Conservation (phyloP, 352 stramenopile genomes). For the Pythium vanterpoolii region DNA sequence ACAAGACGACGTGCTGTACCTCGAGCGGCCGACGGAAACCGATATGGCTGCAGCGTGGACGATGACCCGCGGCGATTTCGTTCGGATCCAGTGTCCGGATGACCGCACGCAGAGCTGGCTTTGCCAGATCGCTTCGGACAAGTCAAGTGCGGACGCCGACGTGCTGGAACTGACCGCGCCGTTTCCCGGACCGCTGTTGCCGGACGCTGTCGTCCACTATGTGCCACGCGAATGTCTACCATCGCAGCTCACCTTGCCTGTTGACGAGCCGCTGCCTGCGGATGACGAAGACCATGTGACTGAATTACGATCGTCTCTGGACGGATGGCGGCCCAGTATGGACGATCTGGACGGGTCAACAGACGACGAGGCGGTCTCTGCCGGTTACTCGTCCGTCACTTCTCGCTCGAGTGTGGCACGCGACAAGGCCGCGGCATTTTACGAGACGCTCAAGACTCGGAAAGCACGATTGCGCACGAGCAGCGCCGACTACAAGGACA, state of each 20-base stretch:
- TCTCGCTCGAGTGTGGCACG: constrained; percentile 8
- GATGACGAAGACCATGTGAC: constrained; percentile 10
- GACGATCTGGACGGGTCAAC: constrained; percentile 18
- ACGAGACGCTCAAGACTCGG: constrained; percentile 18
- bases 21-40: constrained; percentile 7
- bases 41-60: neutral
- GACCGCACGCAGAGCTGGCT: constrained; percentile 21
- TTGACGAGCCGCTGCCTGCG: neutral
- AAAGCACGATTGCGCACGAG: constrained; percentile 17
- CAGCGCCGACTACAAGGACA: constrained; percentile 28
- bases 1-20: constrained; percentile 23
- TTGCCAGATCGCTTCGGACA: constrained; percentile 17
- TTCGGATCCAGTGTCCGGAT: constrained; percentile 22
- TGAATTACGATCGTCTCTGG: constrained; percentile 19
- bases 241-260: constrained; percentile 1
- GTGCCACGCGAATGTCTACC: constrained; percentile 22
- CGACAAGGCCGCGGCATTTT: constrained; percentile 15
- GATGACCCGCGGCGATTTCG: constrained; percentile 20
- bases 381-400: neutral
- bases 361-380: constrained; percentile 10
- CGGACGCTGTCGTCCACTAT: constrained; percentile 23
- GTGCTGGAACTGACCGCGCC: constrained; percentile 18
- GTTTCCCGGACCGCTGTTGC: constrained; percentile 21
- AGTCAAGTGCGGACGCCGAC: constrained; percentile 15
- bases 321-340: constrained; percentile 22